Evolutionary conservation across 2,329 filamentous ascomycete genomes (phyloP).

Genomic region (Fusarium sp.): DNA sequence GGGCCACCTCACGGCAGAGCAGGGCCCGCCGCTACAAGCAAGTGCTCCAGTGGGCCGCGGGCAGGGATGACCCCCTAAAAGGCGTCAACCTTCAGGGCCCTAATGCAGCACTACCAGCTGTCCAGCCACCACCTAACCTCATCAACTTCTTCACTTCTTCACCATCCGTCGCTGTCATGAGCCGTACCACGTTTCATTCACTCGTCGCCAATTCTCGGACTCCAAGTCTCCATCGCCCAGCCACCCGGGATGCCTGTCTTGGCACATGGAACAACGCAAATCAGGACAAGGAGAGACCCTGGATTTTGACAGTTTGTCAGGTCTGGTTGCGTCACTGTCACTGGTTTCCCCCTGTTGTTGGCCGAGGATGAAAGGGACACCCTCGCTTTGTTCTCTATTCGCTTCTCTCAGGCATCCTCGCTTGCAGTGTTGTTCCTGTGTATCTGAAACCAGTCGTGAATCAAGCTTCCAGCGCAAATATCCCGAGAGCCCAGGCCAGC

Average conservation of each 20-base stretch:
- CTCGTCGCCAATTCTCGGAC: background rate
- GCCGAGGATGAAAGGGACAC: background rate
- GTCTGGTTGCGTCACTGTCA: constrained; percentile 10
- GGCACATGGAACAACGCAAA: constrained; percentile 5
- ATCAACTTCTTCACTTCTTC: constrained; percentile 21
- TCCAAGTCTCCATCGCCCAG: background rate
- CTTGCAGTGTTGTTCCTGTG: background rate
- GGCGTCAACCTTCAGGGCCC: constrained; percentile 25
- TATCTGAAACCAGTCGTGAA: constrained; percentile 1
- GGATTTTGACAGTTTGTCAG: background rate
- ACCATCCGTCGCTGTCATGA: background rate
- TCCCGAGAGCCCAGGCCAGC: constrained; percentile 40
- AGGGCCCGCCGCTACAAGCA: constrained; percentile 9
- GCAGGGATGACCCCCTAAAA: constrained; percentile 25
- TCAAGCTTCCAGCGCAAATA: constrained; percentile 23
- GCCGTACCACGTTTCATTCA: constrained; percentile 20
- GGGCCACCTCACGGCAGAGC: constrained; percentile 24
- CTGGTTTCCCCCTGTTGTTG: background rate
- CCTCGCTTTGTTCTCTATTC: background rate
- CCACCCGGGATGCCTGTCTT: constrained; percentile 13
- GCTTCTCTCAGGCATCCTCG: background rate
- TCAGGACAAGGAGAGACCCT: constrained; percentile 8
- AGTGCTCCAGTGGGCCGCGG: no score
- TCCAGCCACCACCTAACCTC: constrained; percentile 37
- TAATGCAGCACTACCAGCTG: background rate